Base-by-base conservation (phyloP, 345 rosid genomes). In the Ceriops tagal region DNA sequence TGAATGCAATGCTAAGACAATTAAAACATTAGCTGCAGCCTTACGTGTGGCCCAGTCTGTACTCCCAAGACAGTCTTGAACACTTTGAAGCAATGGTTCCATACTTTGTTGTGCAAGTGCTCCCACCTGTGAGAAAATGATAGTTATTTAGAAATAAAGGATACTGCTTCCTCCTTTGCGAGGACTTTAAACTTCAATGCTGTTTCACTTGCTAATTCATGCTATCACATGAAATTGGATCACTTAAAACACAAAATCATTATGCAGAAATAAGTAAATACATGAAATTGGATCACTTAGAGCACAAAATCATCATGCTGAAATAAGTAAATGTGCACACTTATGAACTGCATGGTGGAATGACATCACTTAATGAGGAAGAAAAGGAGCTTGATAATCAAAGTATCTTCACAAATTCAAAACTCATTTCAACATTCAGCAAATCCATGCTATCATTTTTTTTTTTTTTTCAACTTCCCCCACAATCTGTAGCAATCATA, bases 11-110 rank as follows among this genome's bases (percentile, higher is more conserved):
- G 92, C 99, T 68, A 96, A 62, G 70, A 92, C 77, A 79, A 49
- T 84, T 77, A 96, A 78, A 61, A 91, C 78, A 80, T 96, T 98
- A 69, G 97, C 89, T 64, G 98, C 96, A 70, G 99, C 98, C 78
- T 96, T 96, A 21, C 99, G 92, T 27, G 97, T 90, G 4, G 83
- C 92, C 99, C 98, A 96, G 82, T 96, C 98, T 69, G 98, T 73
- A 84, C 95, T 96, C 60, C 92, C 87, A 65, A 96, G 89, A 82
- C 96, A 92, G 20, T 89, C 97, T 70, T 88, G 93, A 67, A 92
- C 89, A 71, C 85, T 83, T 72, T 92, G 95, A 75, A 96, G 75
- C 83, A 96, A 81, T 24, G 87, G 71, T 21, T 88, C 95, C 75
- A 96, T 74, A 71, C 90, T 90, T 69, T 83, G 97, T 13, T 89